Conservation (phyloP, 371 early-diverging fungal species). For the Zychaea mexicana region DNA sequence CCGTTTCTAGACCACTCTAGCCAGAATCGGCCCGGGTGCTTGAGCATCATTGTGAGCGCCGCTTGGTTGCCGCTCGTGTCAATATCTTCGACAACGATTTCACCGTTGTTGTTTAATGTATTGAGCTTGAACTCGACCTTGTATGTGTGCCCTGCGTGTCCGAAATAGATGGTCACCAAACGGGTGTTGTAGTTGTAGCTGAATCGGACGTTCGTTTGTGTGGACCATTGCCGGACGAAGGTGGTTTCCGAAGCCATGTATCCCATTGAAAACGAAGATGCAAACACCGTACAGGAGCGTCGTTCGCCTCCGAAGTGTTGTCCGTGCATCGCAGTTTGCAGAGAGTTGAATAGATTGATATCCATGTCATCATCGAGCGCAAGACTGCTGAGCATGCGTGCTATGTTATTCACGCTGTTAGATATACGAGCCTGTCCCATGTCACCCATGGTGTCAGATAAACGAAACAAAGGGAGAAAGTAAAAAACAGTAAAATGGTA, state of each 20-base stretch:
- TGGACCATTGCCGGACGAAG: constrained; percentile 23
- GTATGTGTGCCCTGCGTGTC: constrained; percentile 20
- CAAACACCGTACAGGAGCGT: neutral
- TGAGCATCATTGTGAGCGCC: neutral
- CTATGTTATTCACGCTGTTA: too few relatives aligned
- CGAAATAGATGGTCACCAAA: constrained; percentile 30
- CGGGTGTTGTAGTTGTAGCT: constrained; percentile 26
- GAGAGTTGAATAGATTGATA: too few relatives aligned
- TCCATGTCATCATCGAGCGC: too few relatives aligned
- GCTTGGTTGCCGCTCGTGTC: neutral
- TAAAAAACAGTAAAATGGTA: too few relatives aligned
- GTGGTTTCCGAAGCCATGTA: neutral
- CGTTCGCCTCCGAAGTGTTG: neutral
- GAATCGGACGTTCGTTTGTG: constrained; percentile 23
- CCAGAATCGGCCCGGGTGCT: neutral
- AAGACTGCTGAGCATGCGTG: too few relatives aligned
- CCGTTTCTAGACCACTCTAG: neutral
- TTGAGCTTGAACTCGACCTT: constrained; percentile 19
- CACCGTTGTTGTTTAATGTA: neutral
- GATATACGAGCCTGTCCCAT: too few relatives aligned
- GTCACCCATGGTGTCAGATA: too few relatives aligned
- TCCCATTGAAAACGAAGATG: neutral
- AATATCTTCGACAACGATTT: neutral
- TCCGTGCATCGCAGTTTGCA: too few relatives aligned
- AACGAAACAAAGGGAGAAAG: too few relatives aligned